Base-by-base conservation (phyloP, 2,329 filamentous ascomycete genomes). In the Colletotrichum tamarilloi region DNA sequence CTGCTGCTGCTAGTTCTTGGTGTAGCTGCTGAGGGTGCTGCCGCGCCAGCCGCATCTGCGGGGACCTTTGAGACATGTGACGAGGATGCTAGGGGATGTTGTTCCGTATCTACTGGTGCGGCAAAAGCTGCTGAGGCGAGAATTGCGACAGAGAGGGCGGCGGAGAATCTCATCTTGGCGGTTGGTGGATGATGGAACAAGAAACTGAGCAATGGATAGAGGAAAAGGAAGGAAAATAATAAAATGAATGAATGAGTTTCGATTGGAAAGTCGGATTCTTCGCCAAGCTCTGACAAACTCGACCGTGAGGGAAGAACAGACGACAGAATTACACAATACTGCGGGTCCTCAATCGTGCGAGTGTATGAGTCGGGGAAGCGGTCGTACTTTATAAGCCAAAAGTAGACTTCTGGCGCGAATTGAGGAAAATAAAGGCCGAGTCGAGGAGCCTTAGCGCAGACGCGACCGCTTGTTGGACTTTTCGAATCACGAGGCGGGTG, bases 31-130 rank as follows among this genome's bases (percentile, higher is more conserved):
- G 42, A 8, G 0, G 42, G 42, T n/a, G 42, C 14, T 49, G n/a
- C 35, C 14, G 9, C 19, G 14, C 12, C 30, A 19, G 26, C 53
- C 16, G 46, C 38, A 7, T 26, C 49, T 9, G 58, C 30, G 22
- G 59, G 46, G 14, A 4, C 35, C 14, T 16, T n/a, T 8, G 42
- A 28, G 14, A 24, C 11, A 8, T 5, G 5, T 16, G 28, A 22
- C 3, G 22, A 1, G 4, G n/a, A 26, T 8, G 28, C 49, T n/a
- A 72, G 22, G 4, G 62, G 72, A 6, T 58, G 52, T 35, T 73
- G 70, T 56, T 73, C 67, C 5, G 42, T 22, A 9, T 62, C 62
- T n/a, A 72, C 28, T 9, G 72, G 72, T n/a, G 65, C 56, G 16
- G 72, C 62, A 30, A 46, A 24, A 4, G 26, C 52, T n/a, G 58